Conservation (phyloP, 176 grass and related monocot genomes). For the barley (Hordeum vulgare) region MorexV3_pseudomolecules_assembly NC_058522.1:436032977-436033476, state of each 20-base stretch:
- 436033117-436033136: too few species aligned
- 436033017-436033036: too few species aligned
- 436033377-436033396: constrained; percentile 30
- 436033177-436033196: constrained; percentile 48
- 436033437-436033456: constrained; percentile 55
- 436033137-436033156: too few species aligned
- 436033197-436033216: not conserved
- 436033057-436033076: too few species aligned
- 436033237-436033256: constrained; percentile 54
- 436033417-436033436: constrained; percentile 44
- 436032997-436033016: too few species aligned
- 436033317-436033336: constrained; percentile 48
- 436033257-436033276: constrained; percentile 56
- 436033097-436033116: too few species aligned
- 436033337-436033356: constrained; percentile 35
- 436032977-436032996: too few species aligned
- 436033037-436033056: too few species aligned
- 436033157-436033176: too few species aligned
- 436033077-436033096: too few species aligned
- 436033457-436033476: constrained; percentile 64
- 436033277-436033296: constrained; percentile 37
- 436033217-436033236: constrained; percentile 24
- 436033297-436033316: constrained; percentile 76
- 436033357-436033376: constrained; percentile 46
- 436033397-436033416: constrained; percentile 35